Percentiles rank a stretch among this genome's conserved stretches.
phyloP scores from a whole-genome alignment of 2,329 filamentous ascomycete genomes.

The Chaetomium strumarium region DNA sequence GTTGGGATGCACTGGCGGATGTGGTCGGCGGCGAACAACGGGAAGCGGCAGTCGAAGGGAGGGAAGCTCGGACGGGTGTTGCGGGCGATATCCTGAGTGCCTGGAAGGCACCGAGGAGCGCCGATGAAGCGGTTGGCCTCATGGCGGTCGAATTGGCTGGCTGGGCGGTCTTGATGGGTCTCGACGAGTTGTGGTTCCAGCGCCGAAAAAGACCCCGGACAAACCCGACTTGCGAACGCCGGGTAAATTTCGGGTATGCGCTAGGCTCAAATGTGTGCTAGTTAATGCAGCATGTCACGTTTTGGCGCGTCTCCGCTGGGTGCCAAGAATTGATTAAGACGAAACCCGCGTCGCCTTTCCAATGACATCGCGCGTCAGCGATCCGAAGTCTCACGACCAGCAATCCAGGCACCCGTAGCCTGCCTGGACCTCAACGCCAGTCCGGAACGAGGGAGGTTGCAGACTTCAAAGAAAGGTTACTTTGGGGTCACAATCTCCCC shows the following conservation, averaged over 20 bases:
- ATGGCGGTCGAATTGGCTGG: slow-evolving; percentile 31
- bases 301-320: slow-evolving; percentile 16
- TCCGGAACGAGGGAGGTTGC: not conserved
- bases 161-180: slow-evolving; percentile 6
- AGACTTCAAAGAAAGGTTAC: not conserved
- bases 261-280: too few species aligned
- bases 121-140: slow-evolving; percentile 39
- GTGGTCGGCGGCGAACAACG: slow-evolving; percentile 30
- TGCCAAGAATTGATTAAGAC: slow-evolving; percentile 11
- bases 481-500: not conserved
- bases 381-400: not conserved
- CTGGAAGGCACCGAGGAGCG: slow-evolving; percentile 46
- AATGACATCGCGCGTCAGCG: slow-evolving; percentile 20
- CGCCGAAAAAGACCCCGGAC: slow-evolving; percentile 9
- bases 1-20: slow-evolving; percentile 31
- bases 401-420: slow-evolving; percentile 22
- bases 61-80: slow-evolving; percentile 35
- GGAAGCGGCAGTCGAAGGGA: slow-evolving; percentile 26
- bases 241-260: slow-evolving; percentile 5
- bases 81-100: slow-evolving; percentile 41
- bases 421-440: slow-evolving; percentile 11
- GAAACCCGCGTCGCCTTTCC: slow-evolving; percentile 17
- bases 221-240: not conserved
- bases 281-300: slow-evolving; percentile 14
- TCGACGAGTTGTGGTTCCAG: not conserved